Evolutionary conservation across 1,139 yeast species (phyloP).

Genomic region (Saccharomyces hybrid): DNA sequence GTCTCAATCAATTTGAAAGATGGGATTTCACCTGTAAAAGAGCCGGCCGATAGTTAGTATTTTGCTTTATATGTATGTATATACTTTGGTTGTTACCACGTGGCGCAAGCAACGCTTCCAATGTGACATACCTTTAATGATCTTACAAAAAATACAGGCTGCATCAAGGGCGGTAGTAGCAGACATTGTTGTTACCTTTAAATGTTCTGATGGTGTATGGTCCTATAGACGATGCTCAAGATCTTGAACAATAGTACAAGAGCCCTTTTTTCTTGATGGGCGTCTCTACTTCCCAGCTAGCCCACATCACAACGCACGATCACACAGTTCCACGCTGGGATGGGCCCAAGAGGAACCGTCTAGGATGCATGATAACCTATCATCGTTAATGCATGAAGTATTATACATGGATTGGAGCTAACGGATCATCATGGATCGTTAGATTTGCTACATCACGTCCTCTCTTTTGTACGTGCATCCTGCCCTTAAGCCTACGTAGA

Average conservation of each 20-base stretch:
- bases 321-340: neutral
- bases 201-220: neutral
- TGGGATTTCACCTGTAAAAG: conserved; percentile 69
- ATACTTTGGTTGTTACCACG: neutral
- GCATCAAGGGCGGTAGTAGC: conserved; percentile 34
- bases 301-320: neutral
- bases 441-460: neutral
- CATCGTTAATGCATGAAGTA: neutral
- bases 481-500: neutral
- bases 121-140: conserved; percentile 58
- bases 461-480: neutral
- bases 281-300: neutral
- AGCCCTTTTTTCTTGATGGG: neutral
- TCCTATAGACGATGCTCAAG: too few relatives aligned
- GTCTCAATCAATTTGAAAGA: conserved; percentile 84
- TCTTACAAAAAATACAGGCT: conserved; percentile 83
- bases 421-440: neutral
- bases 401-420: neutral
- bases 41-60: neutral
- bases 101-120: too few relatives aligned
- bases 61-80: neutral
- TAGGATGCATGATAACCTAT: neutral
- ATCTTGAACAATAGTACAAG: neutral
- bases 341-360: too few relatives aligned
- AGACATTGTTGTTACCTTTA: conserved; percentile 9